Base-by-base conservation (phyloP, 2,329 filamentous ascomycete species). In the Xylariomycetidae sp. region DNA sequence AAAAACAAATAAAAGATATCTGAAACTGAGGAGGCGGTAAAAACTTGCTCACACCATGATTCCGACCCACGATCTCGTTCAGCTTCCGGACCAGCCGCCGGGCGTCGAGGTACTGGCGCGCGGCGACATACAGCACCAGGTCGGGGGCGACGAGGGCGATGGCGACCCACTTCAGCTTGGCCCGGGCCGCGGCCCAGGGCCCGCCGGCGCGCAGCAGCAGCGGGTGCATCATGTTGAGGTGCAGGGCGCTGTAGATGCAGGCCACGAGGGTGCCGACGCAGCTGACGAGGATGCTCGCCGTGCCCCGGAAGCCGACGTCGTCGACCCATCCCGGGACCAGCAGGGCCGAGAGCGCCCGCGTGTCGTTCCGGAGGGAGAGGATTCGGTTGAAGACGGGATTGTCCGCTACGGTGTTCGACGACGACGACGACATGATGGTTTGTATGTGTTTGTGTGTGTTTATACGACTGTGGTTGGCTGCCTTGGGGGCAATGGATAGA, bases 151-250 rank as follows among this genome's bases (percentile, higher is more conserved):
- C 40, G 2, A 63, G 42, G 0, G 51, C 52, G 0, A 56, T 34
- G 0, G 54, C 5, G 8, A 53, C 45, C 59, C 58, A 62, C 27
- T 40, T 39, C 4, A 48, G 11, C 36, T 58, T 56, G 8, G 37
- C 37, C 6, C 30, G 13, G 2, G 44, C 6, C 9, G 8, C 38
- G 6, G 8, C 31, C 16, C 15, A 44, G 27, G 33, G 33, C 32
- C 11, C 34, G 13, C 2, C 32, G 34, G 27, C 33, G 26, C 25
- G 27, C 11, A 56, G 56, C n/a, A n/a, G n/a, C n/a, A n/a, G n/a
- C n/a, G n/a, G n/a, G n/a, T n/a, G n/a, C n/a, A n/a, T n/a, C n/a
- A 66, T 46, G 26, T 64, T 62, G 4, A 63, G 44, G 34, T 64
- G 59, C 3, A 66, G 34, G 2, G 58, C 57, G 4, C 55, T 53